Evolutionary conservation across 306 rosid genomes (phyloP).

Genomic region (Cotoneaster glaucophyllus): DNA sequence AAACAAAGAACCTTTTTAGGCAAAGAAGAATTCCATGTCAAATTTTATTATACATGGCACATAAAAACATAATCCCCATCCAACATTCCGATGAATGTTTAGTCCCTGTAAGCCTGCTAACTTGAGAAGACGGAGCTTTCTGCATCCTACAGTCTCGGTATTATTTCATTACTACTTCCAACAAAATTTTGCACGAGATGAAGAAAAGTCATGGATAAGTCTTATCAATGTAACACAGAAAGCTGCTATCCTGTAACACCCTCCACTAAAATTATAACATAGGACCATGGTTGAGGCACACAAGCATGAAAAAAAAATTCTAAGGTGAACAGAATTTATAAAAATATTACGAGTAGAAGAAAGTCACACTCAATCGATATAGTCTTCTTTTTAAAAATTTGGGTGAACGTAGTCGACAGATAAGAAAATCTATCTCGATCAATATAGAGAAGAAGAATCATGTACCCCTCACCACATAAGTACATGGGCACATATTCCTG

Average conservation of each 20-base stretch:
- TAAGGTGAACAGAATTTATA: background rate
- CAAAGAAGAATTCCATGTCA: background rate
- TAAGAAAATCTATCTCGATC: constrained; percentile 31
- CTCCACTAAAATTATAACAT: background rate
- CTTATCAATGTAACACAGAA: background rate
- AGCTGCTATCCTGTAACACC: background rate
- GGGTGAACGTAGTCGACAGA: constrained; percentile 3
- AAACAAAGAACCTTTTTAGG: background rate
- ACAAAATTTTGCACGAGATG: background rate
- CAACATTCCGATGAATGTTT: background rate
- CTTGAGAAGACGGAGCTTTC: background rate
- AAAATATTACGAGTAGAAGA: background rate
- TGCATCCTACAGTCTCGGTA: background rate
- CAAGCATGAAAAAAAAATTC: background rate
- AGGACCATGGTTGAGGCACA: background rate
- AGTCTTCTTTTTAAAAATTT: background rate
- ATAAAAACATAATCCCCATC: background rate
- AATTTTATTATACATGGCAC: background rate
- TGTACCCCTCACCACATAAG: constrained; percentile 42
- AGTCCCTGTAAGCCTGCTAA: background rate
- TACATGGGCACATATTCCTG: constrained; percentile 37
- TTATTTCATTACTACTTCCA: background rate
- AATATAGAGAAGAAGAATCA: constrained; percentile 30
- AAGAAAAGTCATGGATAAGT: background rate
- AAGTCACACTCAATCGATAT: background rate